A percentile compares a stretch with the other conserved stretches of the same genome.
Evolutionary conservation across 257 asterid species (phyloP).

Genomic region (Ophiorrhiza pumila): DNA sequence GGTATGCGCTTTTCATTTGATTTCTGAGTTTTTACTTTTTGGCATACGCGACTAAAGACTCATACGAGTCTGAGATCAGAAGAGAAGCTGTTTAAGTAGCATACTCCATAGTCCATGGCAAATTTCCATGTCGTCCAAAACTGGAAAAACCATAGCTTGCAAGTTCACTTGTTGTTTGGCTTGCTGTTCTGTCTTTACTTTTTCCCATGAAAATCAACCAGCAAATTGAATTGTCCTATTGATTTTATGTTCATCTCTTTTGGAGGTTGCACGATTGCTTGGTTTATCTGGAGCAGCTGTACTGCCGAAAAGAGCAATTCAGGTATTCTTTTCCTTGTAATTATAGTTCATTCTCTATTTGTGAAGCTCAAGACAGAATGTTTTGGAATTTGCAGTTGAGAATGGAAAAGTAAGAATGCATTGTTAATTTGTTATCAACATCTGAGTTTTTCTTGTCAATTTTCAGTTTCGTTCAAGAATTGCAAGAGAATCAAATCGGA

Average conservation of each 20-base stretch:
- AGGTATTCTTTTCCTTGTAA: conserved; percentile 37
- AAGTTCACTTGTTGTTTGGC: neutral
- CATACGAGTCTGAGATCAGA: neutral
- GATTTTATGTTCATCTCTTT: neutral
- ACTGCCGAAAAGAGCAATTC: conserved; percentile 93
- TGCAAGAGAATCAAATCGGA: conserved; percentile 89
- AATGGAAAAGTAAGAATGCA: no score
- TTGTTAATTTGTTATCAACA: no score
- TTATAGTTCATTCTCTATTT: neutral
- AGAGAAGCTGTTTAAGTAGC: neutral
- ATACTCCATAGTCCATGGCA: neutral
- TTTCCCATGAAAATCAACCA: neutral
- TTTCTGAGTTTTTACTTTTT: neutral
- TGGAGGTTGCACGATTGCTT: conserved; percentile 80
- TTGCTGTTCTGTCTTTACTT: neutral
- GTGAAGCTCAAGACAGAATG: neutral
- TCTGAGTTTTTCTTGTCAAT: no score
- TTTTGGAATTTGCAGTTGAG: no score
- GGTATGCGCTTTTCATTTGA: conserved; percentile 31
- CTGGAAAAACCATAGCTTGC: neutral
- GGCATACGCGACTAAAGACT: neutral
- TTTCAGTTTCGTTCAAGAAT: conserved; percentile 84
- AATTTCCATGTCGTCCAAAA: neutral
- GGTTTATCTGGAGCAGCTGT: conserved; percentile 71
- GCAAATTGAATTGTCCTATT: conserved; percentile 1